Evolutionary conservation across 2,329 filamentous ascomycete genomes (phyloP).

Genomic region (Lachnellula subtilissima): DNA sequence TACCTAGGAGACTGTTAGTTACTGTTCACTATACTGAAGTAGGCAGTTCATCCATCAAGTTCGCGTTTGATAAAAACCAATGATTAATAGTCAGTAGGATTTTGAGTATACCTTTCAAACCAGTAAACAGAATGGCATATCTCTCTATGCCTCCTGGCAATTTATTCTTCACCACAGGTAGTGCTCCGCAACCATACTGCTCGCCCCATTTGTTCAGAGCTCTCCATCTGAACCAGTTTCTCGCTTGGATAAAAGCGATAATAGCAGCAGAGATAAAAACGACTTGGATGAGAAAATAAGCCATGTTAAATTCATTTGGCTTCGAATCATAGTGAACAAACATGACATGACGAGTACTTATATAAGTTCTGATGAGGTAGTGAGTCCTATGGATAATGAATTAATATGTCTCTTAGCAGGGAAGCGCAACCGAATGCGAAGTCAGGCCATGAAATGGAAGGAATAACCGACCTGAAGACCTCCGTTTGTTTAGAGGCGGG

Average conservation of each 20-base stretch:
- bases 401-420: no score
- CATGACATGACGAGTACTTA: no score
- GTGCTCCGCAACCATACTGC: constrained; percentile 18
- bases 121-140: constrained; percentile 8
- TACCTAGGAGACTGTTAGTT: constrained; percentile 10
- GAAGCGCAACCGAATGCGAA: no score
- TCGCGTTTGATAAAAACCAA: not conserved
- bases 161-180: constrained; percentile 10
- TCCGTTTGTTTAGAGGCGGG: no score
- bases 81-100: not conserved
- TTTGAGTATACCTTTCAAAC: constrained; percentile 12
- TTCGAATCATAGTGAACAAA: not conserved
- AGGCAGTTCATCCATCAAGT: no score
- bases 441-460: no score
- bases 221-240: constrained; percentile 15
- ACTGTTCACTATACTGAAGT: not conserved
- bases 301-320: not conserved
- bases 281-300: not conserved
- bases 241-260: constrained; percentile 11
- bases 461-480: no score
- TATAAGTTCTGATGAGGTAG: no score
- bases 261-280: not conserved
- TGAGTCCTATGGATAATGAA: no score
- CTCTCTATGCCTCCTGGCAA: constrained; percentile 19
- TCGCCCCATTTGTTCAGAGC: constrained; percentile 17